Evolutionary conservation across 75 land plant genomes (phyloP), one percentile per base, ranked within the genome.

Genomic region (Chamaecyparis obtusa): DNA sequence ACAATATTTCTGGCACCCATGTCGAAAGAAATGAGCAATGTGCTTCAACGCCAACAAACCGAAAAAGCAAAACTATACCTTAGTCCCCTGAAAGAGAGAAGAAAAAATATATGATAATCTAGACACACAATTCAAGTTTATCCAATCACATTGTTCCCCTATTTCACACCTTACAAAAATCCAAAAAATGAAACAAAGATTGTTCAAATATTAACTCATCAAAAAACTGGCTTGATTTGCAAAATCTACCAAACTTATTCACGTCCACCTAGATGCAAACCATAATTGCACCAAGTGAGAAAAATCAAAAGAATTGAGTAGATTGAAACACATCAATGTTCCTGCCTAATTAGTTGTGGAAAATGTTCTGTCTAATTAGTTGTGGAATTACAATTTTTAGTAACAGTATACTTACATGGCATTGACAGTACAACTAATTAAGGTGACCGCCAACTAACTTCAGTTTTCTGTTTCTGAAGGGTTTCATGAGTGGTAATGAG

Each of bases 1-100:
- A 78, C 81, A 19, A 78, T 78, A 32, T 78, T 78, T 78, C 81
- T 78, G 21, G 81, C 81, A 78, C 44, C 81, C 81, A 78, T 39
- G 27, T 17, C 6, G 44, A 39, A 19, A 39, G 43, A 78, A 21
- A 41, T 78, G 27, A 1, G 41, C 3, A 37, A 78, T 78, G 27
- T 17, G 44, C 5, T 41, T 78, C 44, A 37, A 33, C 37, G 27
- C 44, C 41, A 5, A 78, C 43, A 78, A 41, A 41, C 39, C 19
- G 39, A 78, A 78, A 78, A 37, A 7, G 37, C 24, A 78, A 21
- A 78, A 78, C 43, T 39, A 1, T 7, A 19, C 2, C 41, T 19
- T 7, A 49, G 24, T 8, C 14, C 19, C 81, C 81, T 78, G 81
- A 41, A 9, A 17, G 24, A 78, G 51, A 49, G 11, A 39, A 24